A percentile compares a stretch with the other conserved stretches of the same genome.
Conservation (phyloP, 495 filamentous ascomycete genomes). For the Talaromyces thailandensis region DNA sequence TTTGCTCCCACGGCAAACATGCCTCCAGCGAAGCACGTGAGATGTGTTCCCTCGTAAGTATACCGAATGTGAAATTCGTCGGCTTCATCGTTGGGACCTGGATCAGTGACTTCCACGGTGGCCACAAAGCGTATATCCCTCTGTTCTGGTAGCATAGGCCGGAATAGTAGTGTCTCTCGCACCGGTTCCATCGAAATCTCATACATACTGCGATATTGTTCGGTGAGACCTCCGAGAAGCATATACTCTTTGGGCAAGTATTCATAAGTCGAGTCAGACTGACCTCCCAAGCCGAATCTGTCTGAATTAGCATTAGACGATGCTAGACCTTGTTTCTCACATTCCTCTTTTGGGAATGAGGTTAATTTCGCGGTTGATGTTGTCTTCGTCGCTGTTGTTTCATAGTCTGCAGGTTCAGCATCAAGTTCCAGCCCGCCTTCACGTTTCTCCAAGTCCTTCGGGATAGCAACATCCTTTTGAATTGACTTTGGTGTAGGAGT, state of each 20-base stretch:
- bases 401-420: slow-evolving; percentile 21
- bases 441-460: slow-evolving; percentile 17
- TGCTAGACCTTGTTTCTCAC: slow-evolving; percentile 44
- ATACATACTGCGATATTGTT: slow-evolving; percentile 80
- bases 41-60: slow-evolving; percentile 60
- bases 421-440: slow-evolving; percentile 14
- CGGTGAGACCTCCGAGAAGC: slow-evolving; percentile 72
- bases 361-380: neutral
- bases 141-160: slow-evolving; percentile 70
- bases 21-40: slow-evolving; percentile 85
- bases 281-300: slow-evolving; percentile 66
- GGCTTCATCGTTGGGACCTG: slow-evolving; percentile 12
- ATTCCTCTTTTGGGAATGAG: slow-evolving; percentile 22
- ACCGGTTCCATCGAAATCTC: slow-evolving; percentile 58
- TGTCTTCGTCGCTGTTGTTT: neutral
- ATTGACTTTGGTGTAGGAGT: slow-evolving; percentile 13
- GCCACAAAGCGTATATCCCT: slow-evolving; percentile 69
- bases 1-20: slow-evolving; percentile 90
- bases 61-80: slow-evolving; percentile 24
- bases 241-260: slow-evolving; percentile 77
- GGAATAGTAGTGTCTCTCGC: slow-evolving; percentile 71
- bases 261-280: slow-evolving; percentile 88
- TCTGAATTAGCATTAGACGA: slow-evolving; percentile 18
- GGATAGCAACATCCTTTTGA: neutral
- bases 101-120: slow-evolving; percentile 38